These are phyloP conservation scores for Puccinia triticina DNA, from an alignment of 1,284 basidiomycete genomes.

Conservation along the genomic window DNA sequence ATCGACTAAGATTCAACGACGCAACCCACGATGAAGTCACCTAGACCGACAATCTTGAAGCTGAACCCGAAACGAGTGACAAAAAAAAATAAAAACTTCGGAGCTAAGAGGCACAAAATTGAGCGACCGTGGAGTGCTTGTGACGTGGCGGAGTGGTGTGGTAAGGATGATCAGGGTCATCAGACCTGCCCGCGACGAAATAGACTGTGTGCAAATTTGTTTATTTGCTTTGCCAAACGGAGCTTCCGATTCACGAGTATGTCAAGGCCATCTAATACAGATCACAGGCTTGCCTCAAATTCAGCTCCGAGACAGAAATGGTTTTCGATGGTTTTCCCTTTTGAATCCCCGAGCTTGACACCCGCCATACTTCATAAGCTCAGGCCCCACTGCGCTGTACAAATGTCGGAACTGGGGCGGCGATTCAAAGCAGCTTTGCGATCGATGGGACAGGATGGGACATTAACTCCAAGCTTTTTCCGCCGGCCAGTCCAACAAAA, in stretches of 20 bases:
- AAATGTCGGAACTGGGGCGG: not conserved
- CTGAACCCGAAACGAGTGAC: not conserved
- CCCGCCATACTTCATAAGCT: not conserved
- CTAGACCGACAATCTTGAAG: not conserved
- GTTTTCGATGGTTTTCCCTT: not conserved
- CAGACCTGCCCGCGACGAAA: too few relatives aligned
- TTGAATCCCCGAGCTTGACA: not conserved
- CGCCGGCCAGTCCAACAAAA: not conserved
- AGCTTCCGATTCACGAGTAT: too few relatives aligned
- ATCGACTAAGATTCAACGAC: slow-evolving; percentile 9
- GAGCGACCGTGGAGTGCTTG: too few relatives aligned
- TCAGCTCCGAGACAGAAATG: not conserved
- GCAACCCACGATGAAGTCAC: slow-evolving; percentile 11
- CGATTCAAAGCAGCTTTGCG: not conserved
- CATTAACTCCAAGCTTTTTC: not conserved
- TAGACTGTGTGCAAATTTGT: too few relatives aligned
- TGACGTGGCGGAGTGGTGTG: too few relatives aligned
- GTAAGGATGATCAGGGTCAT: too few relatives aligned
- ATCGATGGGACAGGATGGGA: not conserved
- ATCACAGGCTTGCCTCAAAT: not conserved
- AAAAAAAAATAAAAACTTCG: not conserved
- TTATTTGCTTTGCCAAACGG: too few relatives aligned
- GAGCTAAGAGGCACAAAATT: too few relatives aligned
- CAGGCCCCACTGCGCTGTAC: not conserved
- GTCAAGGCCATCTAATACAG: too few relatives aligned